Conservation (phyloP, 2,329 filamentous ascomycete species). For the Talaromyces sp. region DNA sequence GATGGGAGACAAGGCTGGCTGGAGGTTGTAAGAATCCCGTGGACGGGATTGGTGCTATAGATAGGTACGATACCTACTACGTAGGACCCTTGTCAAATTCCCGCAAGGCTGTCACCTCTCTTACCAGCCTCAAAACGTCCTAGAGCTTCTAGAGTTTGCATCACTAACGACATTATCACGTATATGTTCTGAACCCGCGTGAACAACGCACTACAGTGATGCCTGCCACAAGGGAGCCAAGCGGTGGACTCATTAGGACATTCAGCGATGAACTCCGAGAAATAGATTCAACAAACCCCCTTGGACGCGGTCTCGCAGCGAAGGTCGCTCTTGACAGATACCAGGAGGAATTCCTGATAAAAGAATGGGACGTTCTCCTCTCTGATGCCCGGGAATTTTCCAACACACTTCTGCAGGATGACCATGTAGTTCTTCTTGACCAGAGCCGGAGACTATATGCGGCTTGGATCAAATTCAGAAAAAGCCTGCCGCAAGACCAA, state of each 20-base stretch:
- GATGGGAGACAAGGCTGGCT: neutral
- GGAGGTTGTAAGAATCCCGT: neutral
- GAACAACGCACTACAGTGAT: neutral
- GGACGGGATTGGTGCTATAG: neutral
- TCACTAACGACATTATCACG: neutral
- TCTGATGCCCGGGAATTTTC: neutral
- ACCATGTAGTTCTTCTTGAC: conserved; percentile 1
- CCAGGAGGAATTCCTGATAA: neutral
- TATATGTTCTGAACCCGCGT: neutral
- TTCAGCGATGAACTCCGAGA: conserved; percentile 5
- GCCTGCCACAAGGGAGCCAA: neutral
- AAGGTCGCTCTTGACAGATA: conserved; percentile 4
- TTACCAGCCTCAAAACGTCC: neutral
- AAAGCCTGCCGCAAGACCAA: neutral
- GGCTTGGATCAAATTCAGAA: conserved; percentile 4
- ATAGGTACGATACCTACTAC: neutral
- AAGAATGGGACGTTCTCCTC: neutral
- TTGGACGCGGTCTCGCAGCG: neutral
- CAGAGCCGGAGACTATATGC: conserved; percentile 10
- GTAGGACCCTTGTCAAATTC: neutral
- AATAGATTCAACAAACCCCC: neutral
- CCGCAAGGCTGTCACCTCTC: neutral
- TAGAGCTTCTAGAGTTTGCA: neutral
- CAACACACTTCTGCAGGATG: neutral
- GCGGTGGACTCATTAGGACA: neutral